These are phyloP conservation scores for Botrytis galanthina DNA, from an alignment of 2,329 filamentous ascomycete genomes.

Conservation along the genomic window DNA sequence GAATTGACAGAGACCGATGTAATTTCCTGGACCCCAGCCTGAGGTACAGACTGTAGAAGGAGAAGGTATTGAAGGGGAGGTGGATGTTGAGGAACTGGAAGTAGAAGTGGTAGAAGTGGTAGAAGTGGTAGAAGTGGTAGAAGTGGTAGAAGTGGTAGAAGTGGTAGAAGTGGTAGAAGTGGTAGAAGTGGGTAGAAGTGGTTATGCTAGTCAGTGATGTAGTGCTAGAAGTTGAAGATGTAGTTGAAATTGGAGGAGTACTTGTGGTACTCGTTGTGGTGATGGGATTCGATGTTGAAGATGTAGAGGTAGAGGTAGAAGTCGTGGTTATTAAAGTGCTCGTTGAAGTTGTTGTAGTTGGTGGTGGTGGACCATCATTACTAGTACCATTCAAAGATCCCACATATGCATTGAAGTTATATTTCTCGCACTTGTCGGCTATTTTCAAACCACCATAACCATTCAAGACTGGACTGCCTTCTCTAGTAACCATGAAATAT, in stretches of 20 bases:
- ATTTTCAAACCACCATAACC: slow-evolving; percentile 34
- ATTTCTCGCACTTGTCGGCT: slow-evolving; percentile 33
- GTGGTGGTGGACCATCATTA: slow-evolving; percentile 14
- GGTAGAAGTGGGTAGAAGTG: not conserved
- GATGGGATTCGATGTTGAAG: not conserved
- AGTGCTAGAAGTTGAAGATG: not conserved
- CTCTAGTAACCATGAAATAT: slow-evolving; percentile 34
- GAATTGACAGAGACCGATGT: slow-evolving; percentile 41
- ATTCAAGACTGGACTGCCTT: slow-evolving; percentile 27
- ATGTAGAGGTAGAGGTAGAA: slow-evolving; percentile 7
- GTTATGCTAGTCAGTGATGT: not conserved
- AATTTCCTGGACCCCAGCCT: slow-evolving; percentile 39
- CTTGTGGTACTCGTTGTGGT: not conserved
- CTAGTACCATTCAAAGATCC: slow-evolving; percentile 29
- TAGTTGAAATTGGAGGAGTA: not conserved
- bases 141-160: not conserved
- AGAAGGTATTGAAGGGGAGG: slow-evolving; percentile 17
- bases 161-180: not conserved
- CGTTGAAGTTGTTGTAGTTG: slow-evolving; percentile 9
- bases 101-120: not conserved
- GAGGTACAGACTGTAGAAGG: slow-evolving; percentile 26
- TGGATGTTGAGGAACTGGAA: slow-evolving; percentile 7
- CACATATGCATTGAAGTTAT: slow-evolving; percentile 41
- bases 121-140: not conserved
- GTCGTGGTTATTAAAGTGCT: slow-evolving; percentile 16